Conservation (phyloP, 192 early-diverging fungal species). For the Geranomyces michiganensis region DNA sequence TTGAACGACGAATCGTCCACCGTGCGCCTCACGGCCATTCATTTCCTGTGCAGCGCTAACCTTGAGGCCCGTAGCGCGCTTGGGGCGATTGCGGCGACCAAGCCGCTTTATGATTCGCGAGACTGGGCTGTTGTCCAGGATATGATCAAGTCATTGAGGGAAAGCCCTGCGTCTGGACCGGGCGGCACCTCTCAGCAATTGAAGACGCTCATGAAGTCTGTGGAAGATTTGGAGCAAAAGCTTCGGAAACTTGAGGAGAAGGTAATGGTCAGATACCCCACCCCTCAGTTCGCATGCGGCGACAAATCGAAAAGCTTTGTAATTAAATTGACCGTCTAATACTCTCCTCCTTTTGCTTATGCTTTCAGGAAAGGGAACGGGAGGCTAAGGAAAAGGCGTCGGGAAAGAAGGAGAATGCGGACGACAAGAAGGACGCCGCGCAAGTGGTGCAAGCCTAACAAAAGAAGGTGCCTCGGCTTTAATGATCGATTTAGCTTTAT, state of each 20-base stretch:
- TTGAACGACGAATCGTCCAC: constrained; percentile 18
- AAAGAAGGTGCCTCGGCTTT: no score
- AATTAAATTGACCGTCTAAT: no score
- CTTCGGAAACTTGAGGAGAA: constrained; percentile 40
- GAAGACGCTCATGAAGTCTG: constrained; percentile 18
- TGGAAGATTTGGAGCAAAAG: constrained; percentile 39
- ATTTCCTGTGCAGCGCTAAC: constrained; percentile 4
- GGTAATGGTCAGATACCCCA: no score
- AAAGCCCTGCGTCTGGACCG: neutral
- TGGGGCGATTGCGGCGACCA: constrained; percentile 1
- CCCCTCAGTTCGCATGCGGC: no score
- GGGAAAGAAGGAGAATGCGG: neutral
- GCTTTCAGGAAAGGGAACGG: neutral
- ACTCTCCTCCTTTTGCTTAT: no score
- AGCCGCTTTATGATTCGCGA: constrained; percentile 17
- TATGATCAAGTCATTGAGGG: constrained; percentile 13
- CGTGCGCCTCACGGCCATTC: constrained; percentile 18
- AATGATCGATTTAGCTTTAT: no score
- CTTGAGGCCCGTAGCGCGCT: constrained; percentile 20
- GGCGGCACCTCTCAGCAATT: neutral
- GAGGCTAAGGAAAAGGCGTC: constrained; percentile 4
- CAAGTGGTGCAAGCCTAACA: no score
- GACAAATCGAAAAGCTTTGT: no score
- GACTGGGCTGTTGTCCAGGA: constrained; percentile 19
- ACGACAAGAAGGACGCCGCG: neutral